These are phyloP conservation scores for Barbatosphaeria neglecta DNA, from an alignment of 495 filamentous ascomycete species.

Conservation along the genomic window DNA sequence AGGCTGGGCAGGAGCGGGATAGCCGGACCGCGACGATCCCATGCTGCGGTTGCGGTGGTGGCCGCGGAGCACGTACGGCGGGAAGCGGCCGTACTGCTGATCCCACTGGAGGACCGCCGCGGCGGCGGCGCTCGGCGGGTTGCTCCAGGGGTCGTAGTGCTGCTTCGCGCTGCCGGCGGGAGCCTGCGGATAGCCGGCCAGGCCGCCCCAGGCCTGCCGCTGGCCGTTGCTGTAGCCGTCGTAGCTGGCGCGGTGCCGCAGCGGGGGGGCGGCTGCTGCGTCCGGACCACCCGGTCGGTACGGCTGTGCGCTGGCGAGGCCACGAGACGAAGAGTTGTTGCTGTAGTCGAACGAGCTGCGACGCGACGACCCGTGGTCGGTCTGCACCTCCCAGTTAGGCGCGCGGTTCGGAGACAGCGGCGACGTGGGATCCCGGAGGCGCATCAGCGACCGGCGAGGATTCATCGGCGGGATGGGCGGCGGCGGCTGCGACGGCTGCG, in stretches of 20 bases:
- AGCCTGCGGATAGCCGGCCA: constrained; percentile 18
- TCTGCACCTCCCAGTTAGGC: constrained; percentile 19
- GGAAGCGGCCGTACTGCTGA: constrained; percentile 16
- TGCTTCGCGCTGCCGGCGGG: constrained; percentile 5
- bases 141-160: constrained; percentile 16
- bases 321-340: constrained; percentile 9
- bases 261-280: constrained; percentile 8
- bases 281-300: constrained; percentile 14
- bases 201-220: constrained; percentile 25
- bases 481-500: neutral
- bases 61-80: constrained; percentile 18
- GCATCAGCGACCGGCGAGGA: constrained; percentile 11
- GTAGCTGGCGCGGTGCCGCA: constrained; percentile 30
- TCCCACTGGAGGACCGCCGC: constrained; percentile 11
- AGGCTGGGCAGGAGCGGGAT: constrained; percentile 5
- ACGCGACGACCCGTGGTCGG: constrained; percentile 15
- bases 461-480: constrained; percentile 12
- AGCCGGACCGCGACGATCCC: constrained; percentile 8
- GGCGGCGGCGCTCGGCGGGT: constrained; percentile 14
- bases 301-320: constrained; percentile 7
- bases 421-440: constrained; percentile 9
- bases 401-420: constrained; percentile 4
- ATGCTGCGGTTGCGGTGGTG: constrained; percentile 28
- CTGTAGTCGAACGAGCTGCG: constrained; percentile 17
- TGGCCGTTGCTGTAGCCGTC: constrained; percentile 23